Evolutionary conservation across 2,329 filamentous ascomycete genomes (phyloP).

Genomic region (Penicillium sp.): DNA sequence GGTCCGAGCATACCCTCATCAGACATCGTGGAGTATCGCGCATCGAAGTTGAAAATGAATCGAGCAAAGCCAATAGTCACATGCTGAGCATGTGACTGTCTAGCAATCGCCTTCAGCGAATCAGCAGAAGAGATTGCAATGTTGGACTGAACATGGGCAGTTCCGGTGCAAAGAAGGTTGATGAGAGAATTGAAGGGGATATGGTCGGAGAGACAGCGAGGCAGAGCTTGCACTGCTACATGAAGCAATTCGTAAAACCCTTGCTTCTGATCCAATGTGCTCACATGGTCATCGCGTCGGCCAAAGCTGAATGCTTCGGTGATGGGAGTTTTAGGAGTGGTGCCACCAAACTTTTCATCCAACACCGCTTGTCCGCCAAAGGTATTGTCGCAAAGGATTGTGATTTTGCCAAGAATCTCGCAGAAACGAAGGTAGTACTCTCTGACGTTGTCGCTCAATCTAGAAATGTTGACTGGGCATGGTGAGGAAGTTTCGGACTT

Average conservation of each 20-base stretch:
- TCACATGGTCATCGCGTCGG: conserved; percentile 76
- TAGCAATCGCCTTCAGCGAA: conserved; percentile 91
- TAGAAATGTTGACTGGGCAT: conserved; percentile 61
- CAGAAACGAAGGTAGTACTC: conserved; percentile 91
- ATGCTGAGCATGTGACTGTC: conserved; percentile 89
- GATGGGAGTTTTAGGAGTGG: conserved; percentile 91
- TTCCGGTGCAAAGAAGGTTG: conserved; percentile 93
- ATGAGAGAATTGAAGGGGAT: conserved; percentile 93
- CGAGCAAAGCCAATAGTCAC: conserved; percentile 95
- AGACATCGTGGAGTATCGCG: conserved; percentile 95
- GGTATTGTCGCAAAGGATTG: conserved; percentile 92
- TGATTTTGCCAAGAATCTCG: conserved; percentile 93
- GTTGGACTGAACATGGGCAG: conserved; percentile 88
- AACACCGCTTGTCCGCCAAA: conserved; percentile 95
- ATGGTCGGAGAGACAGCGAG: conserved; percentile 86
- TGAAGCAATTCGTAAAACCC: conserved; percentile 94
- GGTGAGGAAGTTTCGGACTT: conserved; percentile 38
- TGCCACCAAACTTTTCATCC: conserved; percentile 89
- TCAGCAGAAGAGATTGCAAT: conserved; percentile 91
- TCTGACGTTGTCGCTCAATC: conserved; percentile 73
- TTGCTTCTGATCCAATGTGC: conserved; percentile 79
- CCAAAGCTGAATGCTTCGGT: conserved; percentile 91
- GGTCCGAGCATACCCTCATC: conserved; percentile 95
- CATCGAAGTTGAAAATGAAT: conserved; percentile 99
- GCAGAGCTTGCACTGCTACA: conserved; percentile 91